A percentile compares a stretch with the other conserved stretches of the same genome.
Evolutionary conservation across 2,329 filamentous ascomycete genomes (phyloP).

Genomic region (Pseudofabraea citricarpa): DNA sequence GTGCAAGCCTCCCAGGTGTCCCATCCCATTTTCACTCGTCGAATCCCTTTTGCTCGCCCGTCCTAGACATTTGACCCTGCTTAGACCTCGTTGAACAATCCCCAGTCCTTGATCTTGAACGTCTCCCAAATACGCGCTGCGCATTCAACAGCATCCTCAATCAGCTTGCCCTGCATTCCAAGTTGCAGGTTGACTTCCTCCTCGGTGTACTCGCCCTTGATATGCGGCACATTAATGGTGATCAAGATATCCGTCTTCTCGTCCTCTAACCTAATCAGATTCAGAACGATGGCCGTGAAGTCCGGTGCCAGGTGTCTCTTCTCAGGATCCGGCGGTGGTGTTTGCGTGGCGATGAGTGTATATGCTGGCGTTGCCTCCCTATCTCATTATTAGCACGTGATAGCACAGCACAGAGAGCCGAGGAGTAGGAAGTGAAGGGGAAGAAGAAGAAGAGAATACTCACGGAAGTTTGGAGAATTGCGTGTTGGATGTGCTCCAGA

Average conservation of each 20-base stretch:
- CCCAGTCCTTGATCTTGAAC: slow-evolving; percentile 78
- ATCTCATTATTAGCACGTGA: slow-evolving; percentile 9
- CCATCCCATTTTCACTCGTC: neutral
- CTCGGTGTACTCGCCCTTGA: slow-evolving; percentile 67
- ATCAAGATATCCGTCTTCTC: slow-evolving; percentile 78
- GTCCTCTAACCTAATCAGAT: slow-evolving; percentile 70
- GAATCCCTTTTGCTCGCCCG: neutral
- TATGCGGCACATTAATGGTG: slow-evolving; percentile 83
- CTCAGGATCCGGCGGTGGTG: slow-evolving; percentile 31
- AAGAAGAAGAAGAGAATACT: slow-evolving; percentile 4
- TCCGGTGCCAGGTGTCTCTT: slow-evolving; percentile 34
- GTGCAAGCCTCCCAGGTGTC: neutral
- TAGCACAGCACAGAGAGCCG: too few species aligned
- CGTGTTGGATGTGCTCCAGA: slow-evolving; percentile 61
- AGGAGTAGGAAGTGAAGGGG: neutral
- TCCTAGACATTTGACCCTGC: neutral
- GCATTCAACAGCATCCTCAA: slow-evolving; percentile 65
- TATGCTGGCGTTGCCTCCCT: slow-evolving; percentile 55
- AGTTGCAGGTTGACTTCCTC: slow-evolving; percentile 65
- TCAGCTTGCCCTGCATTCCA: slow-evolving; percentile 61
- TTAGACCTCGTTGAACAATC: slow-evolving; percentile 46
- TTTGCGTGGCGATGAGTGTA: slow-evolving; percentile 65
- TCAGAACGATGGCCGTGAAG: slow-evolving; percentile 72
- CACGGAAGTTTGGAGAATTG: slow-evolving; percentile 47
- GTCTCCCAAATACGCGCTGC: slow-evolving; percentile 63